Evolutionary conservation across 768 basidiomycete genomes (phyloP), one percentile per base, ranked within the genome.

Genomic region (Lactarius pseudohatsudake): DNA sequence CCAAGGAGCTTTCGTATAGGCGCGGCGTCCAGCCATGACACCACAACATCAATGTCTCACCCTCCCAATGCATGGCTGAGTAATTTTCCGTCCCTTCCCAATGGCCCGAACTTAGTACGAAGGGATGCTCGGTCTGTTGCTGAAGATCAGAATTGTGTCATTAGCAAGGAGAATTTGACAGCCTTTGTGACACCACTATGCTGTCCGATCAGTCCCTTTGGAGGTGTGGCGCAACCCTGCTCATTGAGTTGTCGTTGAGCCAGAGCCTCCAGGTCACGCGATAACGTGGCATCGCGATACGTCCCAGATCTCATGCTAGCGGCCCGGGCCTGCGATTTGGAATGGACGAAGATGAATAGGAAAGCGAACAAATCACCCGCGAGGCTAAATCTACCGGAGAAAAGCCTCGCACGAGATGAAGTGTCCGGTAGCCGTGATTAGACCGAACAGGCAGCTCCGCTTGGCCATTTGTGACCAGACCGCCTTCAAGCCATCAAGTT

Each of bases 111-210:
- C 38, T 30, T 30, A 20, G 41, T 41, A 62, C 11, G 47, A 50
- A 38, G n/a, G 22, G 4, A 34, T 47, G 43, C 47, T 64, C 57
- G 45, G 34, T 30, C 47, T 57, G n/a, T 64, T 34, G 57, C 43
- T 64, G 28, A 57, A 43, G 28, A 32, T 26, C 22, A 57, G 22
- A 45, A 34, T 47, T 26, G 47, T 22, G 15, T 56, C 40, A 32
- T 56, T 20, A 32, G 32, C 32, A 32, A 32, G 32, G 32, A 62
- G 30, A 34, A 40, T 56, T 56, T 18, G 26, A 40, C 22, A 11
- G 20, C 36, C 30, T 43, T 53, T 13, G 5, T 53, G 38, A 20
- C 16, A 8, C 55, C n/a, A 9, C 28, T 4, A 15, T 41, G 11
- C 10, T n/a, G 22, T 45, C 26, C 7, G 7, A 6, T 26, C 13